phyloP scores from a whole-genome alignment of 257 asterid species.

The Solanum peruvianum region DNA sequence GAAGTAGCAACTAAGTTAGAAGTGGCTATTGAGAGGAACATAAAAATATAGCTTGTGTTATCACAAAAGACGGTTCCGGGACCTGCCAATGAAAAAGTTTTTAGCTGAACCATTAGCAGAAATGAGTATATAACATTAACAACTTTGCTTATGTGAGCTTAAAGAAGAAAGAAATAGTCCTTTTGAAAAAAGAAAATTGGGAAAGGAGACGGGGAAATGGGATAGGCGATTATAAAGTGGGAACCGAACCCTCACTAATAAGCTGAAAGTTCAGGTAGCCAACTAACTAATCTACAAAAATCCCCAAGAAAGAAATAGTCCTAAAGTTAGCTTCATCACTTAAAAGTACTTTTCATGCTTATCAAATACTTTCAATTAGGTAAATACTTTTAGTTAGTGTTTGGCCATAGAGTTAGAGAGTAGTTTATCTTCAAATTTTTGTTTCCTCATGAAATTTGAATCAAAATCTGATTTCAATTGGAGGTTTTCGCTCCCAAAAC shows the following conservation, averaged over 20 bases:
- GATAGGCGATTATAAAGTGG: not conserved
- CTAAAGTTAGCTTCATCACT: not conserved
- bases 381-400: not conserved
- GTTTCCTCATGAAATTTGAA: no score
- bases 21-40: constrained; percentile 95
- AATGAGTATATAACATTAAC: not conserved
- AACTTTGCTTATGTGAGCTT: not conserved
- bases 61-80: constrained; percentile 91
- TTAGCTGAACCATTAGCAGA: not conserved
- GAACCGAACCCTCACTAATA: not conserved
- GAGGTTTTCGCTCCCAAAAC: not conserved
- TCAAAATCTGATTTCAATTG: no score
- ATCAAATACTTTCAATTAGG: not conserved
- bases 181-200: no score
- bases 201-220: not conserved
- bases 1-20: constrained; percentile 92
- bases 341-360: not conserved
- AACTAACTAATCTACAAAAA: no score
- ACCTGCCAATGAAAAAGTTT: constrained; percentile 38
- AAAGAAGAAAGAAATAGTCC: not conserved
- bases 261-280: not conserved
- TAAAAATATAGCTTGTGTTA: constrained; percentile 67
- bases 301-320: not conserved
- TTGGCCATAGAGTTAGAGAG: not conserved
- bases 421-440: not conserved